Base-by-base conservation (phyloP, 2,329 filamentous ascomycete genomes). In the Tolypocladium tropicale region DNA sequence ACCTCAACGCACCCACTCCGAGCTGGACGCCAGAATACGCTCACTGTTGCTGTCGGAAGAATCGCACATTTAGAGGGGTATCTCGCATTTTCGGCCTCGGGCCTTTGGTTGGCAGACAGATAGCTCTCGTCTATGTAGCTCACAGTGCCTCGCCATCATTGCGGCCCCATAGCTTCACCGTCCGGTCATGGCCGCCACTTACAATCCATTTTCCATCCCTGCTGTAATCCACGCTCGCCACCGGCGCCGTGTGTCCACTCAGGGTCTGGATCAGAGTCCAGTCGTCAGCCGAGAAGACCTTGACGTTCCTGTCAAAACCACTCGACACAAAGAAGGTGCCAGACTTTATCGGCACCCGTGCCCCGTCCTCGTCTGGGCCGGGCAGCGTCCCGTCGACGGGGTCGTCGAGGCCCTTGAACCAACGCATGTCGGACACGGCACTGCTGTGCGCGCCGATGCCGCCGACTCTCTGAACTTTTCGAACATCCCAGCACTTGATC, bases 401-500 rank as follows among this genome's bases (percentile, higher is more conserved):
- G 53, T 89, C 88, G 67, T 96, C 92, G 2, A 82, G 75, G 2
- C 94, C 93, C 70, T 94, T 95, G 75, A 88, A 97, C 90, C 94
- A 97, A 60, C 91, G 80, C 60, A 99, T 74, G 70, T 99, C 94
- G 1, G 91, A 94, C 9, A 99, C 92, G 36, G 94, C 88, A 61
- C 90, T 93, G 53, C 84, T 87, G 70, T 99, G 94, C 7, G 94
- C 93, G 52, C 93, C 94, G 51, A 99, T 88, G 21, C 88, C 89
- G 14, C 90, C 93, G 0, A 83, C 86, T 60, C 86, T 85, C 63
- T 88, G 83, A 52, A 97, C 92, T 65, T 94, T 93, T 50, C 94
- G 85, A 54, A 99, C 80, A 68, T 99, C 94, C 94, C 94, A 99
- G 73, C 93, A 96, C 72, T 96, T 97, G 66, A 96, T 85, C 82